Conservation (phyloP, 2,329 filamentous ascomycete species). For the Diaporthe destruens region DNA sequence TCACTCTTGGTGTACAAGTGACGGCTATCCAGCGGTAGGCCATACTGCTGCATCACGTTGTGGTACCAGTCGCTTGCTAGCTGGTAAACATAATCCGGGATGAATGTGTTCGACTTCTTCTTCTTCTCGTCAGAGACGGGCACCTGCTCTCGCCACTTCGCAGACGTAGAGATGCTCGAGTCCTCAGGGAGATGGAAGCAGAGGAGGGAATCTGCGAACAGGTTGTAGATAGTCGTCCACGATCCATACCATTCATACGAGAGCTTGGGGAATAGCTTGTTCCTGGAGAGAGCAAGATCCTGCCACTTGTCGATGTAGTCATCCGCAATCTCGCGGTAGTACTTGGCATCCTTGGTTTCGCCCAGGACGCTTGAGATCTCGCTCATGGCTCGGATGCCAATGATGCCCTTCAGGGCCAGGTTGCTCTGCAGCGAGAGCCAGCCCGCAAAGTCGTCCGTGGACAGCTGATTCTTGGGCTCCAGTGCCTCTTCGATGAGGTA, state of each 20-base stretch:
- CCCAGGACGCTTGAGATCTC: conserved; percentile 73
- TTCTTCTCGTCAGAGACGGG: conserved; percentile 42
- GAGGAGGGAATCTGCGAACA: conserved; percentile 80
- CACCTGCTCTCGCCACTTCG: conserved; percentile 42
- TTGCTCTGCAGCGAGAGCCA: conserved; percentile 82
- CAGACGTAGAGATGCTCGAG: conserved; percentile 17
- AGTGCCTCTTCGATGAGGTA: conserved; percentile 79
- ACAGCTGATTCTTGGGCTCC: conserved; percentile 78
- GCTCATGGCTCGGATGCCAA: conserved; percentile 83
- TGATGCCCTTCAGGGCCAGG: conserved; percentile 80
- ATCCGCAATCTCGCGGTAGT: conserved; percentile 74
- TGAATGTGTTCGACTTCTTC: conserved; percentile 61
- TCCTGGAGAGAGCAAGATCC: conserved; percentile 75
- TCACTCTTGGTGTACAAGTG: conserved; percentile 91
- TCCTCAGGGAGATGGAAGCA: conserved; percentile 75
- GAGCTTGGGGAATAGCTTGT: conserved; percentile 79
- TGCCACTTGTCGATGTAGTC: conserved; percentile 80
- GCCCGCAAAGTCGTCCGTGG: conserved; percentile 83
- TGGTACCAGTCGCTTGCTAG: conserved; percentile 86
- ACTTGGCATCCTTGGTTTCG: conserved; percentile 67
- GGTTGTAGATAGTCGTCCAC: conserved; percentile 85
- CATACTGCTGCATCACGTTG: conserved; percentile 83
- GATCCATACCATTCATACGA: conserved; percentile 86
- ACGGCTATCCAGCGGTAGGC: conserved; percentile 83
- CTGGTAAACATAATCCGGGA: conserved; percentile 81